phyloP scores from a whole-genome alignment of 768 basidiomycete species.

The Trametes cubensis region DNA sequence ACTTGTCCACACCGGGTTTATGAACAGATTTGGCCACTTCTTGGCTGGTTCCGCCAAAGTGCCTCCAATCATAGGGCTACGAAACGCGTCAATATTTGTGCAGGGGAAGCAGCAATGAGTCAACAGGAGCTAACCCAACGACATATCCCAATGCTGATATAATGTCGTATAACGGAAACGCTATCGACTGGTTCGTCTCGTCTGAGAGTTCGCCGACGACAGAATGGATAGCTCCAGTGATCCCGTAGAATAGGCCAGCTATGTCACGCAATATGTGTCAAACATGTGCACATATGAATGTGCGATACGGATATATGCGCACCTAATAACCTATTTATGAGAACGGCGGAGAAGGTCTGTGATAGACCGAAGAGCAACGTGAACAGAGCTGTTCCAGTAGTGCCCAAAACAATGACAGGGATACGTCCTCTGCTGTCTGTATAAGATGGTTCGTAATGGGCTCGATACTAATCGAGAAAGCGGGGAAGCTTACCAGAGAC shows the following conservation, averaged over 20 bases:
- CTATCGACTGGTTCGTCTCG: constrained; percentile 57
- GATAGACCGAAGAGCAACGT: constrained; percentile 62
- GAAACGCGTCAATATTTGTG: neutral
- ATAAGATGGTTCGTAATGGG: neutral
- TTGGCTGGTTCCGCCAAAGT: constrained; percentile 54
- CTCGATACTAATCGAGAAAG: neutral
- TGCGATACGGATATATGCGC: neutral
- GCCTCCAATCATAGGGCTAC: constrained; percentile 65
- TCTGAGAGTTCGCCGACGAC: constrained; percentile 55
- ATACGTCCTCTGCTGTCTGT: constrained; percentile 62
- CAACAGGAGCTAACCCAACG: constrained; percentile 45
- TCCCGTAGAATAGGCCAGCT: constrained; percentile 32
- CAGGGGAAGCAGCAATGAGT: neutral
- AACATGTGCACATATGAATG: neutral
- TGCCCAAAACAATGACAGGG: constrained; percentile 60
- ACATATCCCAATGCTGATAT: constrained; percentile 60
- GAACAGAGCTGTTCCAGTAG: constrained; percentile 50
- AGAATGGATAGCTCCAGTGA: constrained; percentile 44
- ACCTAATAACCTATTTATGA: constrained; percentile 50
- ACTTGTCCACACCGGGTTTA: constrained; percentile 42
- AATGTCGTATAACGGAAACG: constrained; percentile 62
- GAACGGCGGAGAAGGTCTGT: constrained; percentile 46
- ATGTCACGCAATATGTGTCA: neutral
- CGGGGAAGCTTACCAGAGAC: constrained; percentile 42
- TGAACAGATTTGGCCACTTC: constrained; percentile 49